Conservation (phyloP, 257 asterid species). For the Capsicum baccatum region DNA sequence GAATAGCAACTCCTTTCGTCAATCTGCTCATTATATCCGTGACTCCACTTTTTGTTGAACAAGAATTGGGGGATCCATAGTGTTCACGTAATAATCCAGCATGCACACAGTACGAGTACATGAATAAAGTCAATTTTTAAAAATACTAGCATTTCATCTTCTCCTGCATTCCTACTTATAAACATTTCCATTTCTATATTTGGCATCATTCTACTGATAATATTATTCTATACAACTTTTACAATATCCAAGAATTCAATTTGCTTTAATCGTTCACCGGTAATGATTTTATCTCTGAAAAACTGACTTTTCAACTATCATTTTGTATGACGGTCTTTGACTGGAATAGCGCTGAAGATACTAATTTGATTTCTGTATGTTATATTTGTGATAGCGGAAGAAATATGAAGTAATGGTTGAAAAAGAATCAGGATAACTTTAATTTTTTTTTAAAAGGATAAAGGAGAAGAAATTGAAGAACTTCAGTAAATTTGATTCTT, state of each 20-base stretch:
- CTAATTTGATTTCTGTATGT: too few species aligned
- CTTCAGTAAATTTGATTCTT: background rate
- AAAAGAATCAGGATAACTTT: too few species aligned
- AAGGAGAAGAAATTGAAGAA: background rate
- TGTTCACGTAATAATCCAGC: background rate
- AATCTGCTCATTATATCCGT: background rate
- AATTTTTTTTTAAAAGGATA: too few species aligned
- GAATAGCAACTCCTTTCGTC: background rate
- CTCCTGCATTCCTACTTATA: too few species aligned
- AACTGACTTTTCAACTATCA: background rate
- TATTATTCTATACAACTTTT: background rate
- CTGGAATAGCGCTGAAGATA: background rate
- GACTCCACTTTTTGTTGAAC: background rate
- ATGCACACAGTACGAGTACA: background rate
- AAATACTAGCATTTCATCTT: background rate
- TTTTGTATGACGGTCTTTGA: background rate
- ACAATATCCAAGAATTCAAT: background rate
- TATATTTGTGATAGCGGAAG: background rate
- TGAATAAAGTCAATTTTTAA: background rate
- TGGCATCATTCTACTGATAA: background rate
- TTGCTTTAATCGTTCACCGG: background rate
- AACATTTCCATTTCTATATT: background rate
- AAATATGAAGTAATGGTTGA: background rate
- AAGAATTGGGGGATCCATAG: background rate
- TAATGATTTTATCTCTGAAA: background rate